These are phyloP conservation scores for Aspergillus tamarii DNA, from an alignment of 2,329 filamentous ascomycete genomes.

Conservation along the genomic window DNA sequence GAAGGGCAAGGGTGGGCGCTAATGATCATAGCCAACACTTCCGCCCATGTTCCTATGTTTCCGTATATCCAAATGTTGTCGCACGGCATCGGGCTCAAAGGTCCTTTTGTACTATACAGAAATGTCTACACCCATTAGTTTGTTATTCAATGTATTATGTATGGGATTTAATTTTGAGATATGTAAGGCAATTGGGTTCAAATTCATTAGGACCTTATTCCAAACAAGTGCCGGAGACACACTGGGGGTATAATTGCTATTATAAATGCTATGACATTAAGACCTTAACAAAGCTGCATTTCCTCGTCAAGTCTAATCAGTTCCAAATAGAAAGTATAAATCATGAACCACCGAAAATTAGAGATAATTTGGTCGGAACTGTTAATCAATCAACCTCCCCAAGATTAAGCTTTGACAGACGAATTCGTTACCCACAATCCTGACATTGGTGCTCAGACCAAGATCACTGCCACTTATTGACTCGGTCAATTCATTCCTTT, in stretches of 20 bases:
- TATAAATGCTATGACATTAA: background rate
- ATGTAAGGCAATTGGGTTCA: background rate
- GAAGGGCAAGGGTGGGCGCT: conserved; percentile 38
- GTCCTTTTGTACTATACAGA: conserved; percentile 41
- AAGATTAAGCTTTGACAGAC: conserved; percentile 91
- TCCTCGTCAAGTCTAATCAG: background rate
- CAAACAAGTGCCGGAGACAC: background rate
- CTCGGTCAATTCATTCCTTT: conserved; percentile 36
- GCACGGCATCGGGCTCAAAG: conserved; percentile 17
- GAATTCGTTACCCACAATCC: conserved; percentile 79
- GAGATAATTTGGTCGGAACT: conserved; percentile 5
- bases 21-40: conserved; percentile 22
- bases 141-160: conserved; percentile 11
- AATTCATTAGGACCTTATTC: background rate
- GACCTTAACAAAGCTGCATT: background rate
- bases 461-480: conserved; percentile 33
- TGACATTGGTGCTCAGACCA: conserved; percentile 55
- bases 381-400: conserved; percentile 72
- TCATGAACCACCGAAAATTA: background rate
- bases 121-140: conserved; percentile 15
- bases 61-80: conserved; percentile 20
- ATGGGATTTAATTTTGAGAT: background rate
- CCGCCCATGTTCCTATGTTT: conserved; percentile 15
- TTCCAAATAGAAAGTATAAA: background rate
- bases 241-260: conserved; percentile 2